Base-by-base conservation (phyloP, 202 grass and related monocot genomes). In the Elaeis oleifera region DNA sequence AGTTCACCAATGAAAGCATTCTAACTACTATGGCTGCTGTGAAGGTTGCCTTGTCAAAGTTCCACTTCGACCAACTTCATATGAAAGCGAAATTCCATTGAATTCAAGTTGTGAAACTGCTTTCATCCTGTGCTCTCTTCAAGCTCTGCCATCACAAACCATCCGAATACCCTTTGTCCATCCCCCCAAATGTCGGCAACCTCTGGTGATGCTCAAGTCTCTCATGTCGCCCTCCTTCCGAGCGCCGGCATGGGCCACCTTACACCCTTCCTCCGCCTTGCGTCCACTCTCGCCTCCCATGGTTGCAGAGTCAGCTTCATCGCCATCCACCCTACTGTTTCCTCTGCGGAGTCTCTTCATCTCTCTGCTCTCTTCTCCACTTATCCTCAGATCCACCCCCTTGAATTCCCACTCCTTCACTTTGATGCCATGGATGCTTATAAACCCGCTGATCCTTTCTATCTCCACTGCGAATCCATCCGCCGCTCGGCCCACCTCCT, bases 171-270 rank as follows among this genome's bases (percentile, higher is more conserved):
- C 32, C 32, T 9, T 9, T 1, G 1, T 36, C 32, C 1, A 8
- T 8, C 32, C 32, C 32, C 9, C 32, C 32, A 9, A 36, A 36
- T 36, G 32, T 8, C 32, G 9, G 7, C 32, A 7, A 31, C 67
- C 50, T 3, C 50, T 0, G 28, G 1, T 13, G 36, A 49, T 18
- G 29, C 24, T 4, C 1, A 9, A 1, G 1, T 1, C 32, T 1
- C 72, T 79, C 86, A 95, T 27, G 39, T 95, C 0, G 83, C 75
- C n/a, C 72, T 95, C 9, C 48, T 95, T 20, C 83, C 90, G 0
- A 90, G 86, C 54, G 83, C 80, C 53, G 86, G 86, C 29, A 95
- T 95, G 83, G 90, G 83, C 11, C 86, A 95, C 68, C 69, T 95
- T 15, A 80, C 54, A 5, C 90, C 86, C 23, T 90, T 90, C 64